phyloP scores from a whole-genome alignment of 257 asterid species.

The Avicennia marina region DNA sequence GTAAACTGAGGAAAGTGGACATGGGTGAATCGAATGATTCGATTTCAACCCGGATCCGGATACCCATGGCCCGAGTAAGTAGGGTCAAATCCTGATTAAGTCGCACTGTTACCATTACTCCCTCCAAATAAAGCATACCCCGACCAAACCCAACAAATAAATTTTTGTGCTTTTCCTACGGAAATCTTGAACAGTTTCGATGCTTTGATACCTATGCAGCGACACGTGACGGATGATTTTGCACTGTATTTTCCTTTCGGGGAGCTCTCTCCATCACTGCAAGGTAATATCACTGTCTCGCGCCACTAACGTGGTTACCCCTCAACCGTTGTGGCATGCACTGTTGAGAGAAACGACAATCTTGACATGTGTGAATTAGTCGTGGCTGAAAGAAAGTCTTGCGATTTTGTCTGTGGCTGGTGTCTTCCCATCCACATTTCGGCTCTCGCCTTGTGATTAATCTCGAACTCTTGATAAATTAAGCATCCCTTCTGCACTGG shows the following conservation, averaged over 20 bases:
- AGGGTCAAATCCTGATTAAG: not conserved
- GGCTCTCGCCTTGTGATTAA: not conserved
- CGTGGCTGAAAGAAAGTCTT: not conserved
- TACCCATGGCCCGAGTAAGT: not conserved
- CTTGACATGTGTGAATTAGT: too few species aligned
- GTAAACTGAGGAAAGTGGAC: too few species aligned
- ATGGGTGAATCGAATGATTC: too few species aligned
- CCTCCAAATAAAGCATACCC: too few species aligned
- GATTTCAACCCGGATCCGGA: constrained; percentile 12
- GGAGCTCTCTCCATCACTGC: not conserved
- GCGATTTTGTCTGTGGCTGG: constrained; percentile 19
- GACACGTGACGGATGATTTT: too few species aligned
- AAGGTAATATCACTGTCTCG: not conserved
- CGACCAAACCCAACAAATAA: too few species aligned
- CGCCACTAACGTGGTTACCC: constrained; percentile 20
- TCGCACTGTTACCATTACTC: too few species aligned
- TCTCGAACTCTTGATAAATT: not conserved
- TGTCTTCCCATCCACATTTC: not conserved
- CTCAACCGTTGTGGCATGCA: constrained; percentile 14
- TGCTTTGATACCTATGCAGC: too few species aligned
- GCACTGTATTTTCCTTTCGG: too few species aligned
- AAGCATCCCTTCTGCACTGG: not conserved
- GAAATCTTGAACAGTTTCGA: too few species aligned
- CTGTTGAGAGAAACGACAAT: not conserved
- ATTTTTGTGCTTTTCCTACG: too few species aligned